Evolutionary conservation across 805 yeast species (phyloP), one percentile per base, ranked within the genome.

Genomic region (Metschnikowia bowlesiae): DNA sequence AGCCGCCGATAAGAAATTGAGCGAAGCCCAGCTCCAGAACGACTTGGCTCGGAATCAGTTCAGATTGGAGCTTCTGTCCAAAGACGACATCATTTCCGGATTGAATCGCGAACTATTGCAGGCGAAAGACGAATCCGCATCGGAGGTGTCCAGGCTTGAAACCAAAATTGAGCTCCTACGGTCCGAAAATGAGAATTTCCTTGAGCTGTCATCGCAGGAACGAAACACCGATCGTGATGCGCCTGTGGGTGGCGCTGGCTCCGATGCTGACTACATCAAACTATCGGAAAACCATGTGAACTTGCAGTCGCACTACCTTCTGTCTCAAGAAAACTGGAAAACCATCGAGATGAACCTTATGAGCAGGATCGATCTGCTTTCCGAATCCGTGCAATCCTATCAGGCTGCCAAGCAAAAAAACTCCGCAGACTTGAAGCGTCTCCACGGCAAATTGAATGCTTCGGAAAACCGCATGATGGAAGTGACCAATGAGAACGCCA

Each of bases 291-390:
- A 79, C 38, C 82, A 84, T 55, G 81, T 78, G 40, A 68, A 76
- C 13, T 61, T 88, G 18, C 90, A 86, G 60, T 70, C 80, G 2
- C 94, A 90, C 63, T 85, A 87, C 56, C 78, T 87, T 7, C 77
- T 83, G 13, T 86, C 92, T 0, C 85, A 85, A 50, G 89, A 84
- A 54, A 88, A 85, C 63, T 89, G 96, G 96, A 84, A 85, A 50
- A 71, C 82, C 16, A 83, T 89, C 39, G 97, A 94, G 65, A 78
- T 85, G 37, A 74, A 82, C 3, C 73, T 89, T 52, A 78, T 79
- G 51, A 62, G 60, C 44, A 82, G 81, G 47, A 62, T 79, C 7
- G 77, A 72, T 34, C 66, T 64, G 6, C 55, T 74, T 29, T 49
- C 63, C 3, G 40, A 53, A n/a, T 50, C 66, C 6, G 49, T 70